phyloP scores from a whole-genome alignment of 1,284 basidiomycete genomes.

The Vanrija pseudolonga region DNA sequence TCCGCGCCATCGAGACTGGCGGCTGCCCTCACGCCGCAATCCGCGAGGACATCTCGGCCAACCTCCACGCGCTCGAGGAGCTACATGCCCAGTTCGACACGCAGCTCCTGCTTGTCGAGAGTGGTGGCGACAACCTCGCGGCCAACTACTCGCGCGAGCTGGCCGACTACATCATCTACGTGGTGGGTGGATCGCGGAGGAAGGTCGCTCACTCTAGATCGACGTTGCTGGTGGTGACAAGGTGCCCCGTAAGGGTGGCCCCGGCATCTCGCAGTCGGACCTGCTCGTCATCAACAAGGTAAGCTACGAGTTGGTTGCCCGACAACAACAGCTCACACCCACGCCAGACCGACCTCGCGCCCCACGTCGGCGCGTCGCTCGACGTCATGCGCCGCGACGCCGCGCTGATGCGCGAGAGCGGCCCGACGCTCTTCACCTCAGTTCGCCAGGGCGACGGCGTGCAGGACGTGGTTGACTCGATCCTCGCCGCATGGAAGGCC shows the following conservation, averaged over 20 bases:
- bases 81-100: constrained; percentile 86
- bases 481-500: constrained; percentile 79
- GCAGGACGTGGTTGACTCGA: constrained; percentile 74
- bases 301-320: constrained; percentile 16
- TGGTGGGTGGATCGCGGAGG: constrained; percentile 56
- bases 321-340: neutral
- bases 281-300: constrained; percentile 94
- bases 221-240: constrained; percentile 86
- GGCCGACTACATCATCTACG: constrained; percentile 96
- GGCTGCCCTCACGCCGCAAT: constrained; percentile 95
- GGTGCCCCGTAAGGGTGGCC: constrained; percentile 95
- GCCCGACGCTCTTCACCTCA: constrained; percentile 88
- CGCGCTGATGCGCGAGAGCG: constrained; percentile 86
- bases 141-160: constrained; percentile 95
- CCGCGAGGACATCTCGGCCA: constrained; percentile 94
- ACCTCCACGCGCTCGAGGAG: constrained; percentile 89
- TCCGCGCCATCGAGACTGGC: constrained; percentile 94
- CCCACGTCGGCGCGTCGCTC: constrained; percentile 86
- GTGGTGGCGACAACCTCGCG: constrained; percentile 92
- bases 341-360: constrained; percentile 82
- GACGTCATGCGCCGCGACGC: constrained; percentile 94
- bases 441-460: constrained; percentile 77
- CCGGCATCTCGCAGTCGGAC: constrained; percentile 88
- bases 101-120: constrained; percentile 87
- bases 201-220: constrained; percentile 42